Conservation (phyloP, 164 flowering plant species). For the Litsea cubeba region DNA sequence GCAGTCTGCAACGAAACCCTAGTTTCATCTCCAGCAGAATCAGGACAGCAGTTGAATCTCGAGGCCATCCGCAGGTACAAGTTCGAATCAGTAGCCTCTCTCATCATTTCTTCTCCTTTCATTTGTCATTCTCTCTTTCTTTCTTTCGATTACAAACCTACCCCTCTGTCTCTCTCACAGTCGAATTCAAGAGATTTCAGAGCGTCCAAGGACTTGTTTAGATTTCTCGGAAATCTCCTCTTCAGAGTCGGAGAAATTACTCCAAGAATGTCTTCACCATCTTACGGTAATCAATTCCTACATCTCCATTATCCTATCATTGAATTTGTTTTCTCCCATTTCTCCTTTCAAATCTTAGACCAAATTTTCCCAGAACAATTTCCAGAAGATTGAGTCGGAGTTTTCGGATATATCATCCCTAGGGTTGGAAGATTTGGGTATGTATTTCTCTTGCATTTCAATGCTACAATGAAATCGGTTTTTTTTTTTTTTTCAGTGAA, state of each 20-base stretch:
- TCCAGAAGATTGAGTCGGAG: slow-evolving; percentile 4
- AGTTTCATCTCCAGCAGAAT: neutral
- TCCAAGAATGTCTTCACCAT: slow-evolving; percentile 3
- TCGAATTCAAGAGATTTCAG: neutral
- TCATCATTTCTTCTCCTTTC: neutral
- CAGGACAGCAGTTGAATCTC: neutral
- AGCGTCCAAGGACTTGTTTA: neutral
- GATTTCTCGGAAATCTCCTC: neutral
- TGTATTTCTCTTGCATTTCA: neutral
- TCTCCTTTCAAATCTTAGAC: neutral
- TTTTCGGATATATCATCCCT: neutral
- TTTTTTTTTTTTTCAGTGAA: too few species aligned
- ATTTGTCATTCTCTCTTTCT: neutral
- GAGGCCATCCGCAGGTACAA: slow-evolving; percentile 3
- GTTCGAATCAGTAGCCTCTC: neutral
- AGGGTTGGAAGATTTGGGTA: slow-evolving; percentile 3
- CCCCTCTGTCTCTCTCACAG: neutral
- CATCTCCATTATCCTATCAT: neutral
- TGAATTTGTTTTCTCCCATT: too few species aligned
- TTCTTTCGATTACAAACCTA: too few species aligned
- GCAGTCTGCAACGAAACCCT: neutral
- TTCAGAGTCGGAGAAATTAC: neutral
- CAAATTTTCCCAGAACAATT: neutral
- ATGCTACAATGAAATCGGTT: too few species aligned
- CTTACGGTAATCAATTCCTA: neutral